Evolutionary conservation across 2,329 filamentous ascomycete species (phyloP).

Genomic region (Xylaria sp.): DNA sequence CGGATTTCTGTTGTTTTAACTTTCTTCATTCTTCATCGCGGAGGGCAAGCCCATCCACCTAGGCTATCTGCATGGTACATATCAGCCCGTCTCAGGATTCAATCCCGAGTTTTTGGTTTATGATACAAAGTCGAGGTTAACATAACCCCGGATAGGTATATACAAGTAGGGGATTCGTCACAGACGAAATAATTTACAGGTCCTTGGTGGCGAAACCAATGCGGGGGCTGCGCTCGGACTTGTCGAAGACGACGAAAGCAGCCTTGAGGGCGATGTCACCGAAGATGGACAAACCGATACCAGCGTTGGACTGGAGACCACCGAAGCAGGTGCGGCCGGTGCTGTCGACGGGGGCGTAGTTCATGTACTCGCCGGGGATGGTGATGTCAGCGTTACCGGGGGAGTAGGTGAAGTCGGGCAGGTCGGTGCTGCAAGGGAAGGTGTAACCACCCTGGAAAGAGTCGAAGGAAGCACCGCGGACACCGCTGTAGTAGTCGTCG

Average conservation of each 20-base stretch:
- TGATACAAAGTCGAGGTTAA: neutral
- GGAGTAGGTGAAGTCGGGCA: constrained; percentile 47
- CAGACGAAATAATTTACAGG: constrained; percentile 9
- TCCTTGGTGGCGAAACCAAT: constrained; percentile 41
- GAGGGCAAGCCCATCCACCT: neutral
- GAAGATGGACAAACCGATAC: constrained; percentile 49
- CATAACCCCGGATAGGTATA: neutral
- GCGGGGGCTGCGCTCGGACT: constrained; percentile 33
- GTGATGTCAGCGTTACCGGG: constrained; percentile 44
- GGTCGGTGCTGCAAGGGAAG: constrained; percentile 43
- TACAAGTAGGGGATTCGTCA: neutral
- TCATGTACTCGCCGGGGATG: constrained; percentile 46
- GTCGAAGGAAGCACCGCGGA: constrained; percentile 39
- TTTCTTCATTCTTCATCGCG: neutral
- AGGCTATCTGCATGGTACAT: neutral
- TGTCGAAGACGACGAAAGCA: constrained; percentile 58
- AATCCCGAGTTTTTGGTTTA: neutral
- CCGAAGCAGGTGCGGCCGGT: constrained; percentile 52
- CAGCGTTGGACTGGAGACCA: constrained; percentile 50
- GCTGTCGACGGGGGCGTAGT: constrained; percentile 42
- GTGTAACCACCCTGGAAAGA: constrained; percentile 43
- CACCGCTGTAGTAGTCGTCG: constrained; percentile 46
- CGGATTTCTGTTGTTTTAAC: neutral
- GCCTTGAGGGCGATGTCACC: constrained; percentile 64
- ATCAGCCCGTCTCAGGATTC: neutral